These are phyloP conservation scores for Kalanchoe fedtschenkoi DNA, from an alignment of 164 flowering plant genomes.

Conservation along the genomic window DNA sequence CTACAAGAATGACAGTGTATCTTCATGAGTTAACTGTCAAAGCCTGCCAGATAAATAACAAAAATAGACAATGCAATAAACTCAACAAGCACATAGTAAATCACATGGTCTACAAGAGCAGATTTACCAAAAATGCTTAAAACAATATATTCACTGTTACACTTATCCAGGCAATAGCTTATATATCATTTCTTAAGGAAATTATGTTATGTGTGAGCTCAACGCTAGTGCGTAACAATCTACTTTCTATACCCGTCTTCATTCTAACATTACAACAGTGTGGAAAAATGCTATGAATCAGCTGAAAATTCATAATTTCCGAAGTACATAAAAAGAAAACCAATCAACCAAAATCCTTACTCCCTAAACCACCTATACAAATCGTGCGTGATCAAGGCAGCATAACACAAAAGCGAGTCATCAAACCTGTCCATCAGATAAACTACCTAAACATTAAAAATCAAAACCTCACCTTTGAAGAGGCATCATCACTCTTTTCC, in stretches of 20 bases:
- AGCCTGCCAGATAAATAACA: background rate
- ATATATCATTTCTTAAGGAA: background rate
- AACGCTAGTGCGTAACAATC: too few species aligned
- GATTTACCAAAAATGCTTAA: too few species aligned
- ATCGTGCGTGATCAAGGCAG: background rate
- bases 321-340: background rate
- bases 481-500: conserved; percentile 26
- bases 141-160: background rate
- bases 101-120: background rate
- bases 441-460: background rate
- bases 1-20: conserved; percentile 24
- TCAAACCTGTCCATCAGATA: background rate
- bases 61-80: too few species aligned
- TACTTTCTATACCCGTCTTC: background rate
- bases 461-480: conserved; percentile 37
- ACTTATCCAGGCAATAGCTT: background rate
- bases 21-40: background rate
- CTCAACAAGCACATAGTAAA: background rate
- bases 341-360: background rate
- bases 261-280: background rate
- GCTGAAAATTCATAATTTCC: too few species aligned
- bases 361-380: background rate
- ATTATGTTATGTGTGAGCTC: too few species aligned
- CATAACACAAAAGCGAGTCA: background rate
- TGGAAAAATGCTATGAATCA: too few species aligned